These are phyloP conservation scores for Anisodus tanguticus DNA, from an alignment of 257 asterid species.

Conservation along the genomic window DNA sequence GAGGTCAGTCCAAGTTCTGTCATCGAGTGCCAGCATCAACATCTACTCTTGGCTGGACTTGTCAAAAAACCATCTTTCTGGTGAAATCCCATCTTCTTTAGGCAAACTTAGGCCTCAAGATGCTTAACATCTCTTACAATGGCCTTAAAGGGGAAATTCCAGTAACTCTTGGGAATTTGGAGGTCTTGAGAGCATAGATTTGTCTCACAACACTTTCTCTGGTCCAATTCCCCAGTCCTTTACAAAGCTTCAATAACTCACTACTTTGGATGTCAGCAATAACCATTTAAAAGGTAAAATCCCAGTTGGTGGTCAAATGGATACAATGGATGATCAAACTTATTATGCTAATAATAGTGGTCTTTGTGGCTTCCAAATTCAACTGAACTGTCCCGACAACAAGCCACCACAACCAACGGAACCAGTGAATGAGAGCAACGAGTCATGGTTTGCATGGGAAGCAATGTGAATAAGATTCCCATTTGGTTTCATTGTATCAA, in stretches of 20 bases:
- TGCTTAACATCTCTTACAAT: slow-evolving; percentile 39
- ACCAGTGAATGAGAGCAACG: slow-evolving; percentile 20
- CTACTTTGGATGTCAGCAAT: slow-evolving; percentile 41
- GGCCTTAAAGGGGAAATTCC: slow-evolving; percentile 38
- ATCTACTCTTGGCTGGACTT: slow-evolving; percentile 38
- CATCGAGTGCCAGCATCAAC: slow-evolving; percentile 33
- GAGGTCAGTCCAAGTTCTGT: slow-evolving; percentile 40
- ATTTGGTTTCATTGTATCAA: slow-evolving; percentile 35
- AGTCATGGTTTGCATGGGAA: slow-evolving; percentile 34
- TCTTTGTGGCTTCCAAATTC: slow-evolving; percentile 43
- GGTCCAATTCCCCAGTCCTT: slow-evolving; percentile 38
- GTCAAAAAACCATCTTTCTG: slow-evolving; percentile 39
- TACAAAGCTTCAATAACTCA: slow-evolving; percentile 36
- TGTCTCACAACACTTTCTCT: slow-evolving; percentile 40
- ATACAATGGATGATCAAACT: slow-evolving; percentile 33
- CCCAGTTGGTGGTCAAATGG: slow-evolving; percentile 42
- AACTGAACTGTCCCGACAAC: slow-evolving; percentile 29
- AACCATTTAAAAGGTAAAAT: slow-evolving; percentile 41
- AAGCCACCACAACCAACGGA: slow-evolving; percentile 20
- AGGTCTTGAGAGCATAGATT: slow-evolving; percentile 41
- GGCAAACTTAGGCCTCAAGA: slow-evolving; percentile 44
- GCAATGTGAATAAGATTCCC: slow-evolving; percentile 38
- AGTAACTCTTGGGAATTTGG: slow-evolving; percentile 31
- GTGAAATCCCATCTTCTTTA: slow-evolving; percentile 43
- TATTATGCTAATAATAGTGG: slow-evolving; percentile 45